Evolutionary conservation across 108 stramenopile genomes (phyloP).

Genomic region (Skeletonema costatum): DNA sequence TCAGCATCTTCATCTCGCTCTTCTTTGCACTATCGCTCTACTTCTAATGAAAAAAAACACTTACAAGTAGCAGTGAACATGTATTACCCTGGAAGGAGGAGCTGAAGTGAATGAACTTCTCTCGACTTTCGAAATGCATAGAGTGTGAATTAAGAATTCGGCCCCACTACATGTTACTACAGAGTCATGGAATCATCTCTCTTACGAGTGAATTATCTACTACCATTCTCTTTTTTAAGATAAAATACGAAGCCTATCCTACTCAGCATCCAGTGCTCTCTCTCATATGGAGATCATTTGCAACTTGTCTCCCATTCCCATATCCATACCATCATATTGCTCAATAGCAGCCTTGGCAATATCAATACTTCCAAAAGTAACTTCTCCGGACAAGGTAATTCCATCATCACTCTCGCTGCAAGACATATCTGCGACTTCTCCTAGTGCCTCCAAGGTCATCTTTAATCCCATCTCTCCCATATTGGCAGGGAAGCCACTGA

Average conservation of each 20-base stretch:
- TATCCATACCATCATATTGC: constrained; percentile 91
- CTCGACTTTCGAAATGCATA: too few species aligned
- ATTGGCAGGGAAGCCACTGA: constrained; percentile 85
- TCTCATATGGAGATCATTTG: constrained; percentile 64
- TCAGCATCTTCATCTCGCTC: too few species aligned
- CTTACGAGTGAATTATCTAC: not conserved
- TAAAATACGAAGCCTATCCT: not conserved
- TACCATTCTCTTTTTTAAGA: not conserved
- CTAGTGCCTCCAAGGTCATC: constrained; percentile 87
- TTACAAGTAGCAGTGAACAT: too few species aligned
- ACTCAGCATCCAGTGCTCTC: not conserved
- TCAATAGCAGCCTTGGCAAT: constrained; percentile 80
- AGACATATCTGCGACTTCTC: constrained; percentile 69
- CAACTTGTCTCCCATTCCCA: constrained; percentile 83
- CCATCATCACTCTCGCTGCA: constrained; percentile 66
- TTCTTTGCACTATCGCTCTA: too few species aligned
- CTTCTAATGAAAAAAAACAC: too few species aligned
- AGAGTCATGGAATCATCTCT: not conserved
- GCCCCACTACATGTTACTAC: too few species aligned
- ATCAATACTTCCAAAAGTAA: constrained; percentile 83
- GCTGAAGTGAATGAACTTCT: not conserved
- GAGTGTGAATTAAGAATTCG: too few species aligned
- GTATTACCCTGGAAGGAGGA: too few species aligned
- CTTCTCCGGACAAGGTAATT: constrained; percentile 72
- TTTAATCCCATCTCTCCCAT: constrained; percentile 80